phyloP scores from a whole-genome alignment of 2,329 filamentous ascomycete species.

The Tolypocladium tundrense region DNA sequence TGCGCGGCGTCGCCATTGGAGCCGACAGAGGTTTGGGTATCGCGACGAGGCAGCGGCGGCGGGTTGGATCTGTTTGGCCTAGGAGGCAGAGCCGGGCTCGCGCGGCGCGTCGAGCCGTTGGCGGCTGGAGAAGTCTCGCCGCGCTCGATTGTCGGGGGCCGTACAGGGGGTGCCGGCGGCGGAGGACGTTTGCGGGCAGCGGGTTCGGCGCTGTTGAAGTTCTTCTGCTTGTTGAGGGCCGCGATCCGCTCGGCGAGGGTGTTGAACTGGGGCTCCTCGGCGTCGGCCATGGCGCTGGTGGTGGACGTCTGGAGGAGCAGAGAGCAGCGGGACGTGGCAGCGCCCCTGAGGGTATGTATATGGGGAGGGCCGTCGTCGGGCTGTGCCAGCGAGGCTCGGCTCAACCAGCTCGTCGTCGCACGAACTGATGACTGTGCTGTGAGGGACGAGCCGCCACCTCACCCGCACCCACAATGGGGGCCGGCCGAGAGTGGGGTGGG shows the following conservation, averaged over 20 bases:
- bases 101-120: slow-evolving; percentile 9
- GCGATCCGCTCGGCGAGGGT: slow-evolving; percentile 53
- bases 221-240: slow-evolving; percentile 51
- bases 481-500: background rate
- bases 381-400: background rate
- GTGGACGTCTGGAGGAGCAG: background rate
- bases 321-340: background rate
- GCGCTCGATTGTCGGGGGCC: slow-evolving; percentile 25
- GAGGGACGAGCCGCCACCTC: background rate
- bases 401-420: background rate
- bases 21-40: slow-evolving; percentile 11
- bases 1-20: slow-evolving; percentile 2
- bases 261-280: slow-evolving; percentile 51
- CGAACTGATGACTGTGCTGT: background rate
- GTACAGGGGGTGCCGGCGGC: slow-evolving; percentile 29
- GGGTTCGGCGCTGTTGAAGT: slow-evolving; percentile 36
- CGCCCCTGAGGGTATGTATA: background rate
- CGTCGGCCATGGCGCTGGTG: slow-evolving; percentile 40
- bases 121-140: slow-evolving; percentile 24
- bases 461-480: background rate
- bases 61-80: slow-evolving; percentile 20
- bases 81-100: slow-evolving; percentile 27
- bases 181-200: slow-evolving; percentile 28
- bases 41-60: slow-evolving; percentile 25
- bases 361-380: background rate